Percentiles rank a stretch among this genome's conserved stretches.
phyloP scores from a whole-genome alignment of 257 asterid species.

The Gentiana dahurica region DNA sequence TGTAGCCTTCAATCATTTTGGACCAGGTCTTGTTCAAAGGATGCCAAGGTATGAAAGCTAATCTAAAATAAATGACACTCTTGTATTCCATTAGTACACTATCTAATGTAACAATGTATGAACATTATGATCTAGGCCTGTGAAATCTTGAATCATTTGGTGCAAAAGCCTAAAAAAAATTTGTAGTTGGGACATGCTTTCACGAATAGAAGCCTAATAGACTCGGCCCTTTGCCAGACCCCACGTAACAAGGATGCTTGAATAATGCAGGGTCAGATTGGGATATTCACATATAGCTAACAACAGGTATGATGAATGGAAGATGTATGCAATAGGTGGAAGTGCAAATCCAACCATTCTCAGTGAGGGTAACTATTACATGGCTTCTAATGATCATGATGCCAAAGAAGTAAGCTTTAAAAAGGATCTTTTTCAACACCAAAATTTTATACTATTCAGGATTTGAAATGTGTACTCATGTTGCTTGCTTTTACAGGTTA shows the following conservation, averaged over 20 bases:
- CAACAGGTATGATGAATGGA: conserved; percentile 66
- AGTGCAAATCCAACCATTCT: conserved; percentile 87
- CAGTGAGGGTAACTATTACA: conserved; percentile 82
- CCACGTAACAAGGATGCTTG: too few species aligned
- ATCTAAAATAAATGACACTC: too few species aligned
- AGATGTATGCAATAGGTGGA: conserved; percentile 88
- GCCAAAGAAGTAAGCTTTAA: conserved; percentile 37
- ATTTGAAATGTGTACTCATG: not conserved
- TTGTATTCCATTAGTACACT: too few species aligned
- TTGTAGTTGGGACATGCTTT: too few species aligned
- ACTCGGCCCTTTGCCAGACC: too few species aligned
- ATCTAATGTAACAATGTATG: too few species aligned
- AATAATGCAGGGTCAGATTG: conserved; percentile 44
- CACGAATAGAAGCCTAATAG: too few species aligned
- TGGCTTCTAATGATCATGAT: conserved; percentile 37
- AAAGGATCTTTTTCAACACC: too few species aligned
- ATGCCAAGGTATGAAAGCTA: conserved; percentile 51
- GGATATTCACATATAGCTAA: conserved; percentile 85
- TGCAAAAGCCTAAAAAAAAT: too few species aligned
- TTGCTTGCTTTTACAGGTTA: conserved; percentile 27
- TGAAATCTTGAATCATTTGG: too few species aligned
- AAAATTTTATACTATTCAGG: not conserved
- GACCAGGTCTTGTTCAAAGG: conserved; percentile 77
- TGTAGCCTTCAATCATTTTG: conserved; percentile 72
- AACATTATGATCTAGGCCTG: too few species aligned